These are phyloP conservation scores for Myxozyma nipponensis DNA, from an alignment of 805 yeast genomes.

Conservation along the genomic window DNA sequence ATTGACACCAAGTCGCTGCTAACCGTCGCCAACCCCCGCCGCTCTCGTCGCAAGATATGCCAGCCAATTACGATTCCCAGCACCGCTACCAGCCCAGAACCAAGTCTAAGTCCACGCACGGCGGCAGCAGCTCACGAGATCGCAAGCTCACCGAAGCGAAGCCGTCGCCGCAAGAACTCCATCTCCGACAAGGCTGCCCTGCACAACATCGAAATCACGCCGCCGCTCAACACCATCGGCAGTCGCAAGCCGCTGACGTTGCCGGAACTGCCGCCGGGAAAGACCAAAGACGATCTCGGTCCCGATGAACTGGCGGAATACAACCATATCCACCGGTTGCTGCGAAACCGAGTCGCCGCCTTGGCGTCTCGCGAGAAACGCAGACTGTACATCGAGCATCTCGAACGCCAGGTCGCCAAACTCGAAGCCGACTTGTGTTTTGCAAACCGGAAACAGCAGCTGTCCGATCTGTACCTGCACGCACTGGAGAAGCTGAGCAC, in stretches of 20 bases:
- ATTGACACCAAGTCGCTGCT: no score
- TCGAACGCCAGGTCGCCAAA: conserved; percentile 12
- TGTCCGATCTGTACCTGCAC: not conserved
- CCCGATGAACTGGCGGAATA: conserved; percentile 26
- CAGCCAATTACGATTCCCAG: no score
- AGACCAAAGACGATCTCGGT: conserved; percentile 25
- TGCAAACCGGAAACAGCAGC: not conserved
- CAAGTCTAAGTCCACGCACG: conserved; percentile 20
- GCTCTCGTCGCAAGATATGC: no score
- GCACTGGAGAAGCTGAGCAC: conserved; percentile 8
- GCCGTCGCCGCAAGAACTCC: conserved; percentile 26
- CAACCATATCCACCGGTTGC: conserved; percentile 23
- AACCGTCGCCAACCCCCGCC: no score
- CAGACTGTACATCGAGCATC: conserved; percentile 22
- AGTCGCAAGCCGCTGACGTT: conserved; percentile 24
- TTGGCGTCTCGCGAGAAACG: conserved; percentile 27
- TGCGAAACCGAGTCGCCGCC: conserved; percentile 27
- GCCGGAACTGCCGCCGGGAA: conserved; percentile 27
- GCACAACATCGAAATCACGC: conserved; percentile 18
- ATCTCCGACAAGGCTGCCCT: conserved; percentile 25
- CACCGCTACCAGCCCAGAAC: no score
- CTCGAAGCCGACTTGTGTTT: conserved; percentile 9
- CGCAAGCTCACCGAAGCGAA: conserved; percentile 26
- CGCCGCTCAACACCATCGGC: conserved; percentile 26
- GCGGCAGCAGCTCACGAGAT: conserved; percentile 25